phyloP scores from a whole-genome alignment of 805 yeast genomes.

The Scheffersomyces stipitis region DNA sequence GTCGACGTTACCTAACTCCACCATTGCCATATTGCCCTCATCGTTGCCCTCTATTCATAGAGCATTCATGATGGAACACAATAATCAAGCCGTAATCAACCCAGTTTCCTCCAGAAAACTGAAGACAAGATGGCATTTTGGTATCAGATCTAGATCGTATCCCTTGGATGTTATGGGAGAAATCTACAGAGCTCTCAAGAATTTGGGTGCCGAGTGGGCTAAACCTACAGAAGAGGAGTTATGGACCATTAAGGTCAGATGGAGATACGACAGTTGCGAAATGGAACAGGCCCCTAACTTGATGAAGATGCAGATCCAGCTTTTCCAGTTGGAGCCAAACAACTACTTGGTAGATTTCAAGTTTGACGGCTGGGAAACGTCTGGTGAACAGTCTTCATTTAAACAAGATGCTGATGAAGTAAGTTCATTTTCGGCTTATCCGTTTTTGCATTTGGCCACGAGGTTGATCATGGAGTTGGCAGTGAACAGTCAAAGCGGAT shows the following conservation, averaged over 20 bases:
- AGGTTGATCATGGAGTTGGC: conserved; percentile 94
- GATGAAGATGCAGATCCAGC: conserved; percentile 96
- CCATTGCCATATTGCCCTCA: conserved; percentile 90
- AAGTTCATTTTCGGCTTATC: conserved; percentile 92
- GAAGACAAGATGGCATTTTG: conserved; percentile 98
- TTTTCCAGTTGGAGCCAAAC: conserved; percentile 93
- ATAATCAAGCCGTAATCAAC: conserved; percentile 32
- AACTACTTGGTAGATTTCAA: conserved; percentile 95
- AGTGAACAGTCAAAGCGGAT: conserved; percentile 74
- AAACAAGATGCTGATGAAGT: conserved; percentile 61
- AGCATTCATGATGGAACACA: conserved; percentile 77
- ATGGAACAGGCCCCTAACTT: conserved; percentile 59
- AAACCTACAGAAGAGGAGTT: conserved; percentile 91
- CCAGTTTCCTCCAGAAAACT: conserved; percentile 76
- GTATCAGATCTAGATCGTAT: conserved; percentile 91
- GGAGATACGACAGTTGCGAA: conserved; percentile 59
- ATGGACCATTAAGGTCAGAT: conserved; percentile 94
- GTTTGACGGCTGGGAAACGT: conserved; percentile 92
- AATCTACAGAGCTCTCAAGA: conserved; percentile 89
- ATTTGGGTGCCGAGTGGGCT: conserved; percentile 96
- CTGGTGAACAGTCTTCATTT: conserved; percentile 26
- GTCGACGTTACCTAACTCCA: conserved; percentile 62
- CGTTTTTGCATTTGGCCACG: conserved; percentile 90
- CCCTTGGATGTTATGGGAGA: conserved; percentile 99
- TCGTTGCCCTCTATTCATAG: conserved; percentile 93